These are phyloP conservation scores for Thielaviopsis euricoi DNA, from an alignment of 2,329 filamentous ascomycete genomes.

Conservation along the genomic window DNA sequence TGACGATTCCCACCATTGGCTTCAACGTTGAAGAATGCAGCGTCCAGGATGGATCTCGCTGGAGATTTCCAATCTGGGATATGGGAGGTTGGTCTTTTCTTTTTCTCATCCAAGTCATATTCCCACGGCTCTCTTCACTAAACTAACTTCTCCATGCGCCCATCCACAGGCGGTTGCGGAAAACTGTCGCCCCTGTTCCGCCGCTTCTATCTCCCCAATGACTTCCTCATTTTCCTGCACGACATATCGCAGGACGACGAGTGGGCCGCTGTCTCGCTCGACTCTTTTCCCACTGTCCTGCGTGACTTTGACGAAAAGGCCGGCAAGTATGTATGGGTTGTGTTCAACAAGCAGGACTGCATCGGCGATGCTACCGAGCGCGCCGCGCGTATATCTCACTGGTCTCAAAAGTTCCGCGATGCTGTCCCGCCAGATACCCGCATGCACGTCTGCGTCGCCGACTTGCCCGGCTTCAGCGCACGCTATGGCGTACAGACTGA, in stretches of 20 bases:
- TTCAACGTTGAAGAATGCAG: conserved; percentile 2
- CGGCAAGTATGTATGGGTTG: background rate
- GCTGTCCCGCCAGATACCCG: background rate
- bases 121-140: background rate
- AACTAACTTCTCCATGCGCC: too few species aligned
- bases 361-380: background rate
- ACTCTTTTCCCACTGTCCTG: background rate
- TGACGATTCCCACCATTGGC: conserved; percentile 4
- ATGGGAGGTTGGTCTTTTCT: background rate
- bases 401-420: background rate
- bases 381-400: background rate
- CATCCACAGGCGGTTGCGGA: conserved; percentile 1
- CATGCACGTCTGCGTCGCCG: background rate
- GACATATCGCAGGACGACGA: background rate
- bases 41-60: background rate
- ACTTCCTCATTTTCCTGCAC: conserved; percentile 2
- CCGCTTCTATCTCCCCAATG: background rate
- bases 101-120: too few species aligned
- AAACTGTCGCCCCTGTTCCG: background rate
- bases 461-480: background rate
- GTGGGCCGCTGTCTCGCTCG: background rate
- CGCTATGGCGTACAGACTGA: background rate
- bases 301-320: background rate
- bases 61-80: background rate
- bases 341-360: conserved; percentile 2